Base-by-base conservation (phyloP, 495 filamentous ascomycete genomes). In the Aspergillus homomorphus region DNA sequence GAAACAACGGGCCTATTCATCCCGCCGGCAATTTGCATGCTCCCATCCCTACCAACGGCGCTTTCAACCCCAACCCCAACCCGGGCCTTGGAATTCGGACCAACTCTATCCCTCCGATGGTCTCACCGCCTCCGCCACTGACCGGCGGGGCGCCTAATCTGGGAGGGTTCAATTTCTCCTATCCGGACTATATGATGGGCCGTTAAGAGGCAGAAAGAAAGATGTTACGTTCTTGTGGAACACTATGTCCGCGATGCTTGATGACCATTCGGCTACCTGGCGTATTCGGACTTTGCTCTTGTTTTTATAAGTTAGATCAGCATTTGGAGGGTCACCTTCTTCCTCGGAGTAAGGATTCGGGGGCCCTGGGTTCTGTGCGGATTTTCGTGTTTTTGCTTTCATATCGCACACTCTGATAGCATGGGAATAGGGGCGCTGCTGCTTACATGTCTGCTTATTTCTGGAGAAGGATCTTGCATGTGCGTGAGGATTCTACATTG, bases 151-250 rank as follows among this genome's bases (percentile, higher is more conserved):
- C 69, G 38, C 66, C 71, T 20, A 77, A 77, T 62, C 59, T 77
- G 66, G 75, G 77, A 45, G 74, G 73, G 48, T 77, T 66, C 61
- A 78, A 73, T 63, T 69, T 68, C 51, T 77, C 73, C 57, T 83
- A 81, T 70, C 80, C 79, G 50, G 80, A 82, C 65, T 83, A 82
- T 65, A 84, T 84, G 82, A 81, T 84, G 80, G 82, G 82, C 61
- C 78, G 81, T 58, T 84, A 73, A 55, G 72, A 14, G 33, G 33
- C 15, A 5, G 2, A 38, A 38, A 7, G 33, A 38, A 58, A 30
- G 51, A 60, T 24, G 26, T 59, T 62, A 59, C 46, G n/a, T 56
- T 51, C 58, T 57, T 45, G 30, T 23, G 62, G 66, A 62, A 64
- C 62, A 72, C 76, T 63, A 79, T 75, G 77, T 72, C 73, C 72